A percentile compares a stretch with the other conserved stretches of the same genome.
Conservation (phyloP, 2,329 filamentous ascomycete genomes). For the Ascomycota sp. region DNA sequence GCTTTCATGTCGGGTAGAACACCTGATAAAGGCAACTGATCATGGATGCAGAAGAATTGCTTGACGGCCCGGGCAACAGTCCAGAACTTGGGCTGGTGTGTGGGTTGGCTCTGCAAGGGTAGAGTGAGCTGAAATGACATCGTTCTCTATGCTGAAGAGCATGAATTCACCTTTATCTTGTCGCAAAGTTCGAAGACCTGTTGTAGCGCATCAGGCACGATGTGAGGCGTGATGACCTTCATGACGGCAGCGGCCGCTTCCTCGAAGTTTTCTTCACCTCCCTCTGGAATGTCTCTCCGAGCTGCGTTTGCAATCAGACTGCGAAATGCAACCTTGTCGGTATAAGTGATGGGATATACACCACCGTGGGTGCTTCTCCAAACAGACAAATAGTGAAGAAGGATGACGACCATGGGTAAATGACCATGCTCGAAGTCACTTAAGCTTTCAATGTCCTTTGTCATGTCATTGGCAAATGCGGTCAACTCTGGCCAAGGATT, state of each 20-base stretch:
- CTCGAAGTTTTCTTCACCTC: constrained; percentile 91
- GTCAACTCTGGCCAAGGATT: constrained; percentile 69
- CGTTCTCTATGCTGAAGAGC: background rate
- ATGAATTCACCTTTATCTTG: constrained; percentile 27
- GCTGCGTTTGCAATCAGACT: constrained; percentile 45
- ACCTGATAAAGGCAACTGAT: constrained; percentile 63
- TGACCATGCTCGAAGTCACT: constrained; percentile 75
- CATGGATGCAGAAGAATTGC: constrained; percentile 53
- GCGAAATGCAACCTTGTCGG: constrained; percentile 72
- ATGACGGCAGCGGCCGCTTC: constrained; percentile 76
- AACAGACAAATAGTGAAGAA: constrained; percentile 61
- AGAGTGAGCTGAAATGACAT: no score
- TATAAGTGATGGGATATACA: constrained; percentile 49
- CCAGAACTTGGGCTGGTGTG: constrained; percentile 49
- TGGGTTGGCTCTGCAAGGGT: background rate
- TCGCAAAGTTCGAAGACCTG: constrained; percentile 57
- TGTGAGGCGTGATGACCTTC: constrained; percentile 57
- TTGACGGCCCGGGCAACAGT: constrained; percentile 64
- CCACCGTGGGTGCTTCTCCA: constrained; percentile 61
- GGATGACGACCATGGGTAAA: constrained; percentile 65
- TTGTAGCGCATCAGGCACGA: constrained; percentile 46
- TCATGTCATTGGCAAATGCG: constrained; percentile 45
- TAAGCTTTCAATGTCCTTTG: constrained; percentile 46
- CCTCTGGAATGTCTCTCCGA: constrained; percentile 56
- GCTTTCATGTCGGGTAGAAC: constrained; percentile 96